These are phyloP conservation scores for Pezicula neosporulosa DNA, from an alignment of 2,329 filamentous ascomycete species.

Conservation along the genomic window DNA sequence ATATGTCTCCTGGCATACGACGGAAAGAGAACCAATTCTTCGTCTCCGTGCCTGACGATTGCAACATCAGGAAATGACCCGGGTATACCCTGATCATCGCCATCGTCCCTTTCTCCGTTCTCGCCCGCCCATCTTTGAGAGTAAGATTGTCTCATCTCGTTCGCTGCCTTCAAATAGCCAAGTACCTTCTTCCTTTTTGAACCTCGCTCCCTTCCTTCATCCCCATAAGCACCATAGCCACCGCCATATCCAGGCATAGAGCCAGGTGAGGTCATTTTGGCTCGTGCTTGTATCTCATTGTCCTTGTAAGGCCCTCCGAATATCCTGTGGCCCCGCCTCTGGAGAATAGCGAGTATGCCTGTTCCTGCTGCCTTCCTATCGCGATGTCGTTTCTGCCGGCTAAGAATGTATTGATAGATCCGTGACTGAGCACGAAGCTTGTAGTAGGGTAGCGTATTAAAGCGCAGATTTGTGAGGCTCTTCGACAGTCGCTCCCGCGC, in stretches of 20 bases:
- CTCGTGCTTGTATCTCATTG: slow-evolving; percentile 29
- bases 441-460: slow-evolving; percentile 70
- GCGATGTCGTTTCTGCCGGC: slow-evolving; percentile 54
- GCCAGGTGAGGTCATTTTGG: slow-evolving; percentile 26
- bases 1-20: slow-evolving; percentile 70
- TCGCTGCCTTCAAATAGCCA: slow-evolving; percentile 67
- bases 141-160: slow-evolving; percentile 68
- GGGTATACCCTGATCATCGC: slow-evolving; percentile 52
- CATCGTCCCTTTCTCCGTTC: slow-evolving; percentile 37
- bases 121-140: slow-evolving; percentile 40
- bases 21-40: slow-evolving; percentile 93
- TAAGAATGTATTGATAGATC: slow-evolving; percentile 71
- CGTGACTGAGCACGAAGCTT: slow-evolving; percentile 70
- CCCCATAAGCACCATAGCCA: slow-evolving; percentile 26
- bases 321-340: slow-evolving; percentile 25
- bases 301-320: slow-evolving; percentile 27
- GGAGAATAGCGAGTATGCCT: slow-evolving; percentile 23
- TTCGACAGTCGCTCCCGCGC: slow-evolving; percentile 54
- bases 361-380: slow-evolving; percentile 36
- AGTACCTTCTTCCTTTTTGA: slow-evolving; percentile 76
- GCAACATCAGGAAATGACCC: slow-evolving; percentile 81
- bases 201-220: slow-evolving; percentile 52
- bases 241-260: slow-evolving; percentile 28
- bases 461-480: slow-evolving; percentile 65
- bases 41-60: slow-evolving; percentile 75